Percentiles rank a stretch among this genome's conserved stretches.
phyloP scores from a whole-genome alignment of 345 rosid species.

The Passiflora organensis region DNA sequence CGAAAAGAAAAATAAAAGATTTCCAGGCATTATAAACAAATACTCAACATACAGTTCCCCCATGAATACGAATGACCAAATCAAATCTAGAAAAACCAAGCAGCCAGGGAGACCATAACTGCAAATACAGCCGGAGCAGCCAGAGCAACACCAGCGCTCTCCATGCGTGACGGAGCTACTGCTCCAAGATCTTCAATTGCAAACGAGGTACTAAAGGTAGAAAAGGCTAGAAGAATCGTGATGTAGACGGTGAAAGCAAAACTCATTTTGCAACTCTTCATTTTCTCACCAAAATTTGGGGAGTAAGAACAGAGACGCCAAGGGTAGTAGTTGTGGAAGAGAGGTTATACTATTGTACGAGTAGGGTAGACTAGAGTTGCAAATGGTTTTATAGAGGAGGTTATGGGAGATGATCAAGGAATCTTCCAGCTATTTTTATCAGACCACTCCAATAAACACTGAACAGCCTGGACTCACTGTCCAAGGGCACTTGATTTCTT shows the following conservation, averaged over 20 bases:
- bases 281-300: constrained; percentile 5
- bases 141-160: constrained; percentile 25
- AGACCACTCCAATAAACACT: constrained; percentile 22
- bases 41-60: background rate
- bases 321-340: background rate
- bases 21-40: background rate
- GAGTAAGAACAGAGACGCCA: background rate
- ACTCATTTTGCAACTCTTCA: constrained; percentile 27
- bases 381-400: constrained; percentile 12
- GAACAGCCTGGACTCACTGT: constrained; percentile 22
- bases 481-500: background rate
- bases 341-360: background rate
- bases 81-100: constrained; percentile 26
- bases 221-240: background rate
- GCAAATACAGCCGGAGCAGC: constrained; percentile 27
- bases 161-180: constrained; percentile 30
- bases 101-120: constrained; percentile 15
- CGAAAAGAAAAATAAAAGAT: constrained; percentile 11
- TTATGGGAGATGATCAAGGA: constrained; percentile 10
- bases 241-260: constrained; percentile 20
- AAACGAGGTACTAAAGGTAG: constrained; percentile 2
- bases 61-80: background rate
- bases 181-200: constrained; percentile 25
- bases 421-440: constrained; percentile 28
- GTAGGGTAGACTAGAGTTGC: background rate